Evolutionary conservation across 257 asterid species (phyloP), one percentile per base, ranked within the genome.

Genomic region (Pogostemon cablin): DNA sequence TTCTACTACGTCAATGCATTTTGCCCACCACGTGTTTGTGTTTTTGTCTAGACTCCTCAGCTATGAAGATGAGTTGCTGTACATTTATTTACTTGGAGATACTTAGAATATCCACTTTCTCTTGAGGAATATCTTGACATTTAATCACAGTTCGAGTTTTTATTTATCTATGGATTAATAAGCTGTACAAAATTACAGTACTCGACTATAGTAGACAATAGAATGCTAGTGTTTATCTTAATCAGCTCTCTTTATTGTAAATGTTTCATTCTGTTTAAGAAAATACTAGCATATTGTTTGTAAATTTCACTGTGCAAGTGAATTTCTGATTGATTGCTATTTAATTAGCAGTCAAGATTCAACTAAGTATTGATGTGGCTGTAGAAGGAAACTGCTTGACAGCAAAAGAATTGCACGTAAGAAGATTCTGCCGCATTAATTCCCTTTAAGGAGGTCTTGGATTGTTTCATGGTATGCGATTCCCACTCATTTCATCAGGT

Each of bases 381-480:
- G 72, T 32, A 32, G 17, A 34, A 9, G 40, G 15, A 47, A 37
- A 38, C 56, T 56, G 44, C 34, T 57, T 7, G 58, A 9, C 60
- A 34, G 59, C 5, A 60, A 58, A 6, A 64, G 70, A 78, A 58
- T 39, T 67, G 43, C 73, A 67, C 55, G 68, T 20, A 42, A 20
- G 17, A 69, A 63, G 71, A 44, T 78, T 50, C 57, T 65, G 59
- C 57, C 2, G 4, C 56, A 1, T 37, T 44, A 20, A 34, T 62
- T 34, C 9, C 39, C 67, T 20, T 37, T 53, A 44, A 62, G 63
- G 66, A 40, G 49, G 43, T 9, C 12, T 12, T 32, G 15, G 55
- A 58, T 34, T 68, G 35, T 77, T 75, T 68, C 48, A 41, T 58
- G 72, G 56, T 73, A 85, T 85, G 87, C 87, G 77, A 47, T 74